Conservation (phyloP, 1,284 basidiomycete genomes). For the Pseudomicrostroma phylloplanum region DNA sequence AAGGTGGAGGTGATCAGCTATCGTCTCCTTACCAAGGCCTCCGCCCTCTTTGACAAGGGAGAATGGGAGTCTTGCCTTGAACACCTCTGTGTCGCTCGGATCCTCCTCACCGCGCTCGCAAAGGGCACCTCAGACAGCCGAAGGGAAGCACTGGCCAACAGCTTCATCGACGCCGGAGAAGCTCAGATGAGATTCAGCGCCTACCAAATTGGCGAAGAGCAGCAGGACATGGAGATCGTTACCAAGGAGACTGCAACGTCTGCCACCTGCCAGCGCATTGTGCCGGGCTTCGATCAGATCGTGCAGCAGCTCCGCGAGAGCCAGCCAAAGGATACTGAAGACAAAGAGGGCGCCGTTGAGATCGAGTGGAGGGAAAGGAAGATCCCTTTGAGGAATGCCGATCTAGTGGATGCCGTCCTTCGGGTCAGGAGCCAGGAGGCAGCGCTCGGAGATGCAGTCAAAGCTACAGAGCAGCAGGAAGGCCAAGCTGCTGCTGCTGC, state of each 20-base stretch:
- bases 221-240: constrained; percentile 78
- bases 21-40: constrained; percentile 59
- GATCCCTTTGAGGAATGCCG: constrained; percentile 80
- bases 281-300: constrained; percentile 63
- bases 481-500: not conserved
- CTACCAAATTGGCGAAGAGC: constrained; percentile 64
- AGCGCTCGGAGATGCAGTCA: constrained; percentile 23
- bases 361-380: constrained; percentile 74
- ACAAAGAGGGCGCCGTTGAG: constrained; percentile 57
- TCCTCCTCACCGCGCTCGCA: constrained; percentile 68
- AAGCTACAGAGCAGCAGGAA: constrained; percentile 7
- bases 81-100: constrained; percentile 70
- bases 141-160: constrained; percentile 78
- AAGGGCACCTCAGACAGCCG: constrained; percentile 67
- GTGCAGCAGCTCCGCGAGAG: constrained; percentile 56
- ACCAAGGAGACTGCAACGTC: constrained; percentile 59
- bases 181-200: constrained; percentile 88
- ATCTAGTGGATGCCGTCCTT: constrained; percentile 79
- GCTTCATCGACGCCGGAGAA: constrained; percentile 78
- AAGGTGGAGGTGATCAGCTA: constrained; percentile 55
- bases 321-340: constrained; percentile 40
- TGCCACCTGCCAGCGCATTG: constrained; percentile 60
- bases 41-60: constrained; percentile 56
- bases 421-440: constrained; percentile 72
- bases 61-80: constrained; percentile 68